Evolutionary conservation across 2,329 filamentous ascomycete genomes (phyloP), one percentile per base, ranked within the genome.

Genomic region (Pseudocercospora musae): DNA sequence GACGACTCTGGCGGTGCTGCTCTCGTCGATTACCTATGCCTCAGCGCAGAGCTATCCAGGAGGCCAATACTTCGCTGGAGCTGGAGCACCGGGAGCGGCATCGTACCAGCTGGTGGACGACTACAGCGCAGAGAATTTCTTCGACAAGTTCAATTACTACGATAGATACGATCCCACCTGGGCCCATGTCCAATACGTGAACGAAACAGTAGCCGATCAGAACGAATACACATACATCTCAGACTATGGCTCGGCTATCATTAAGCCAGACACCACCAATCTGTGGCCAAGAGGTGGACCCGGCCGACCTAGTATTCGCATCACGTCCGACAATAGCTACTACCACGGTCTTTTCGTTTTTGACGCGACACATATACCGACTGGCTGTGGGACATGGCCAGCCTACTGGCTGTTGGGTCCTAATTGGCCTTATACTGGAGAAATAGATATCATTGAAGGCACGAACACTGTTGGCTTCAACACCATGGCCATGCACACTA

Each of bases 401-500:
- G 75, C 76, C 0, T 77, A 76, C 58, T 79, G 78, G 77, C 71
- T 76, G 4, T 64, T 76, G 20, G 77, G 76, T n/a, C 87, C 87
- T 13, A 80, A 71, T 56, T 75, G 75, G 74, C 74, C 71, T 9
- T 54, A 52, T 31, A 71, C 70, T 58, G 73, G 72, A n/a, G 72
- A 75, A 57, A 73, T 74, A 50, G 75, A 77, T 46, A 76, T 77
- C 63, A 74, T 77, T 33, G 75, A 77, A 57, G 72, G 73, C 23
- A 71, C 76, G 3, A 72, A 76, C 58, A 71, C 65, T 5, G 69
- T 65, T 15, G 59, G 42, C 1, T 57, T 64, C 6, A 72, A 77
- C 60, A 64, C 63, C 1, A 68, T 75, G 27, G 67, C 73, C 0
- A 60, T 76, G 54, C 75, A 77, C 62, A 74, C 72, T 5, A 67